Conservation (phyloP, 371 early-diverging fungal genomes). For the Actinomucor elegans region DNA sequence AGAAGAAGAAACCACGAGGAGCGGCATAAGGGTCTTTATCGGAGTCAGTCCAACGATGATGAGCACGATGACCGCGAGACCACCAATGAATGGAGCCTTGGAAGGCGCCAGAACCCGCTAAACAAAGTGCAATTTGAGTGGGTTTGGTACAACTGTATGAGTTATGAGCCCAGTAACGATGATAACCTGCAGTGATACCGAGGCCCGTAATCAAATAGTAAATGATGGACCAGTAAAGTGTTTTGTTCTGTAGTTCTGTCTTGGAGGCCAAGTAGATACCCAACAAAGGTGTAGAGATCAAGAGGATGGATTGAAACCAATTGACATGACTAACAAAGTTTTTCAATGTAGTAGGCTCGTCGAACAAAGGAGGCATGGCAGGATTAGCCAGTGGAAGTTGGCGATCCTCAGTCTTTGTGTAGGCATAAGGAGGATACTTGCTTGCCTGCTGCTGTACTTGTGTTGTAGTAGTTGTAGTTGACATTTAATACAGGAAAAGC, state of each 20-base stretch:
- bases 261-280: slow-evolving; percentile 78
- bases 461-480: slow-evolving; percentile 3
- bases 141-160: slow-evolving; percentile 62
- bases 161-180: slow-evolving; percentile 80
- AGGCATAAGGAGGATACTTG: slow-evolving; percentile 31
- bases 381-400: slow-evolving; percentile 38
- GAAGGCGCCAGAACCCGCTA: slow-evolving; percentile 74
- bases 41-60: slow-evolving; percentile 90
- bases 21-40: slow-evolving; percentile 90
- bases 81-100: slow-evolving; percentile 88
- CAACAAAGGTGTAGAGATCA: slow-evolving; percentile 77
- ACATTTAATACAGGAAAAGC: slow-evolving; percentile 1
- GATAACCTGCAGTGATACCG: slow-evolving; percentile 58
- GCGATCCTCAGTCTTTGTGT: slow-evolving; percentile 40
- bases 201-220: slow-evolving; percentile 86
- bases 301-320: slow-evolving; percentile 78
- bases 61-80: slow-evolving; percentile 86
- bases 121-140: slow-evolving; percentile 57
- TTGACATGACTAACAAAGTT: slow-evolving; percentile 66
- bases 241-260: slow-evolving; percentile 65
- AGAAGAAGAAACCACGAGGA: slow-evolving; percentile 79
- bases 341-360: slow-evolving; percentile 46
- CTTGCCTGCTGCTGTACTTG: neutral
- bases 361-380: slow-evolving; percentile 51
- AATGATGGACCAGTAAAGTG: slow-evolving; percentile 72